phyloP scores from a whole-genome alignment of 73 alveolate species.

The Tetrahymena borealis region DNA sequence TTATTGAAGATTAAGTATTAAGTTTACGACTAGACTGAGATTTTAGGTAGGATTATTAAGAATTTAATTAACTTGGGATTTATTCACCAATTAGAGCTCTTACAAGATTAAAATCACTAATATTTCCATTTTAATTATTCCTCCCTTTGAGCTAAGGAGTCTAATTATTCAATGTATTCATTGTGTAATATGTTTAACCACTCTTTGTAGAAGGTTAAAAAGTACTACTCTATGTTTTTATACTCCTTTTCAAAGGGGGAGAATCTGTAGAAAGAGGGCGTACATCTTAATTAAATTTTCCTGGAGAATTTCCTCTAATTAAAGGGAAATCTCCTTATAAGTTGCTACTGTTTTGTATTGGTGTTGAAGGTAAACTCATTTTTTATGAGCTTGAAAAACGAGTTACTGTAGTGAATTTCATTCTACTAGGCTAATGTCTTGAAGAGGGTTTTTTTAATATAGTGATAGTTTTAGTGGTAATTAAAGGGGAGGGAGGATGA shows the following conservation, averaged over 20 bases:
- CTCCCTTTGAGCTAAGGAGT: too few relatives aligned
- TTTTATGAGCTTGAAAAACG: not conserved
- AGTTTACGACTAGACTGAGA: not conserved
- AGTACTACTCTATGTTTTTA: too few relatives aligned
- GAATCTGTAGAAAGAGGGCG: not conserved
- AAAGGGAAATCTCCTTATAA: not conserved
- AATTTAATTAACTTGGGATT: too few relatives aligned
- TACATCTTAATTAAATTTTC: not conserved
- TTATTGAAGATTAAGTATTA: not conserved
- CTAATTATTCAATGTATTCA: too few relatives aligned
- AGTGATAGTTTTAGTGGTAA: not conserved
- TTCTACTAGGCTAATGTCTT: not conserved
- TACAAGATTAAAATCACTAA: too few relatives aligned
- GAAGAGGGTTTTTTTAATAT: not conserved
- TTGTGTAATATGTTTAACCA: too few relatives aligned
- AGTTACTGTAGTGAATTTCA: not conserved
- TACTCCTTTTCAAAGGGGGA: too few relatives aligned
- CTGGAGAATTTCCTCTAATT: not conserved
- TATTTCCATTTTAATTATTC: too few relatives aligned
- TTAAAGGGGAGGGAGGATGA: not conserved
- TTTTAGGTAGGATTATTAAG: not conserved
- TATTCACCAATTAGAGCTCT: too few relatives aligned
- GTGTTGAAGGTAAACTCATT: not conserved
- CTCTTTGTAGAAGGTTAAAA: too few relatives aligned
- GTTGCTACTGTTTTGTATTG: not conserved